Conservation (phyloP, 2,329 filamentous ascomycete species). For the Falciphora oryzae region DNA sequence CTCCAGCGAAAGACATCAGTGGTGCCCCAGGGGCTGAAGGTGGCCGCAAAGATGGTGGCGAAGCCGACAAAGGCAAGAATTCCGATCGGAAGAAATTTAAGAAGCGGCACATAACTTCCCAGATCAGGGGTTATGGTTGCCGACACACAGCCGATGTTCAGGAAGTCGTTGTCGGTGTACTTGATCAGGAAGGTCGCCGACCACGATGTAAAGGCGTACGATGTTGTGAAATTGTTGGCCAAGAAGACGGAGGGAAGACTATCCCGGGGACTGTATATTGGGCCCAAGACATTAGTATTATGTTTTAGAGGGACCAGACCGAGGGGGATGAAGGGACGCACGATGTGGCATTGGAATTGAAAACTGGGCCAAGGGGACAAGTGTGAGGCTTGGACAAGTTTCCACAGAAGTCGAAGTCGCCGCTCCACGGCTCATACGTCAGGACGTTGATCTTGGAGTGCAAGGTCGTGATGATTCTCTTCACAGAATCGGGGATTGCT, state of each 20-base stretch:
- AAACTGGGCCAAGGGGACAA: slow-evolving; percentile 74
- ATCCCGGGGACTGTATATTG: slow-evolving; percentile 27
- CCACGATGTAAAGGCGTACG: slow-evolving; percentile 82
- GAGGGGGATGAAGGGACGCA: slow-evolving; percentile 24
- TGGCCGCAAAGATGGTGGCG: slow-evolving; percentile 76
- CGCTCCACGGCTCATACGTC: slow-evolving; percentile 64
- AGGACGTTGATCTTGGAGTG: slow-evolving; percentile 67
- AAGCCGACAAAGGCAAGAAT: slow-evolving; percentile 75
- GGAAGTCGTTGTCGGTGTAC: slow-evolving; percentile 61
- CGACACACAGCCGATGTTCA: slow-evolving; percentile 71
- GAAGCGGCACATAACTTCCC: slow-evolving; percentile 60
- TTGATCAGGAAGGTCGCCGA: slow-evolving; percentile 66
- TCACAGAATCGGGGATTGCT: slow-evolving; percentile 46
- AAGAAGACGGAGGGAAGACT: slow-evolving; percentile 68
- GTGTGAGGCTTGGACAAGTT: slow-evolving; percentile 47
- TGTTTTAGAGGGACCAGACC: neutral
- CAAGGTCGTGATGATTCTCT: slow-evolving; percentile 60
- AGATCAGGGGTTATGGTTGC: slow-evolving; percentile 80
- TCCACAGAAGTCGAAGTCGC: slow-evolving; percentile 60
- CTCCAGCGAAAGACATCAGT: slow-evolving; percentile 90
- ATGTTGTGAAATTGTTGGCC: slow-evolving; percentile 68
- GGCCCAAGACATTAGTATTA: slow-evolving; percentile 15
- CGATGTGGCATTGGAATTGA: slow-evolving; percentile 37
- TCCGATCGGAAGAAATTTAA: slow-evolving; percentile 71
- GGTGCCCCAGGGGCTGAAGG: slow-evolving; percentile 91